Conservation (phyloP, 495 filamentous ascomycete genomes). For the Aspergillus leporis region DNA sequence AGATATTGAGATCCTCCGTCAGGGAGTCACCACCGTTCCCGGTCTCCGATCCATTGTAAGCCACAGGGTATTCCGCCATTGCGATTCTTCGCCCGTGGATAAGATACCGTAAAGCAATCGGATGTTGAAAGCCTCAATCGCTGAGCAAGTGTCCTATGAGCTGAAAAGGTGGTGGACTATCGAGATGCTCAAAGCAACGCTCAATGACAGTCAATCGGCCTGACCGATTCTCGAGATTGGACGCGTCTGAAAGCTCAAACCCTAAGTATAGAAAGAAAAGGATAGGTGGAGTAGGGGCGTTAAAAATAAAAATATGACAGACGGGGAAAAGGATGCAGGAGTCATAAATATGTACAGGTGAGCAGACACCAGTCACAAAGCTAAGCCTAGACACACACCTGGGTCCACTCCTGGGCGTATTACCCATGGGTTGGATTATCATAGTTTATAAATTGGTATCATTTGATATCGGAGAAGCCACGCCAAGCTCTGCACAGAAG, state of each 20-base stretch:
- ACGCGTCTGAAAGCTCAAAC: neutral
- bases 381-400: neutral
- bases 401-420: neutral
- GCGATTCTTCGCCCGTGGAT: slow-evolving; percentile 12
- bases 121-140: neutral
- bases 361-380: slow-evolving; percentile 27
- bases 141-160: neutral
- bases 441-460: neutral
- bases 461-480: slow-evolving; percentile 4
- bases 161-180: neutral
- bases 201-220: neutral
- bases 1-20: slow-evolving; percentile 73
- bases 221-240: neutral
- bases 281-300: slow-evolving; percentile 9
- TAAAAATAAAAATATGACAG: slow-evolving; percentile 12
- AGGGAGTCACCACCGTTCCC: slow-evolving; percentile 74
- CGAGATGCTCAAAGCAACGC: neutral
- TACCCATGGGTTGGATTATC: neutral
- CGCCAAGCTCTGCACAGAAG: neutral
- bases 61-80: slow-evolving; percentile 44
- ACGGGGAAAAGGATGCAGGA: slow-evolving; percentile 9
- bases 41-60: slow-evolving; percentile 62
- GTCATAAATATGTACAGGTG: slow-evolving; percentile 25
- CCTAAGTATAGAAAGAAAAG: slow-evolving; percentile 10
- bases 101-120: neutral